Percentiles rank a stretch among this genome's conserved stretches.
phyloP scores from a whole-genome alignment of 2,329 filamentous ascomycete genomes.

The Pseudogymnoascus sp. region DNA sequence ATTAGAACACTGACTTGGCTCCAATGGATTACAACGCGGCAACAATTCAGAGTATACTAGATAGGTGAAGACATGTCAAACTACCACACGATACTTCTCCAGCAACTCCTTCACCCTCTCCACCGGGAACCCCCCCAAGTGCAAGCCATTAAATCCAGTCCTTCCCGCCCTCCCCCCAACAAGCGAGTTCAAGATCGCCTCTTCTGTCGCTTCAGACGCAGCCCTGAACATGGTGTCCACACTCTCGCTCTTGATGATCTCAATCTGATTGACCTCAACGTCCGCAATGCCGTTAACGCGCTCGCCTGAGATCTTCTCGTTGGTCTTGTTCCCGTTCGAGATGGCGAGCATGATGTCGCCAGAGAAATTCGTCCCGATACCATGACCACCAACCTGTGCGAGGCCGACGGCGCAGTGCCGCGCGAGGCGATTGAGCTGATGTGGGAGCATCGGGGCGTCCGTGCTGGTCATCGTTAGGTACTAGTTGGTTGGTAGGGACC shows the following conservation, averaged over 20 bases:
- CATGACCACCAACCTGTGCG: slow-evolving; percentile 52
- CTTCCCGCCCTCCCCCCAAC: slow-evolving; percentile 52
- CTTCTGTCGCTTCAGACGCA: slow-evolving; percentile 54
- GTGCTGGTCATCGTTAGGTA: slow-evolving; percentile 31
- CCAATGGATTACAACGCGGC: not conserved
- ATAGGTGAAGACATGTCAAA: not conserved
- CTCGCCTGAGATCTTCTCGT: slow-evolving; percentile 21
- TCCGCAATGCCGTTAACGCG: slow-evolving; percentile 22
- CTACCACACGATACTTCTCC: slow-evolving; percentile 29
- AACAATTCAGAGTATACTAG: not conserved
- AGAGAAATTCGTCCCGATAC: slow-evolving; percentile 45
- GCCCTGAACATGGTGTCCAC: slow-evolving; percentile 57
- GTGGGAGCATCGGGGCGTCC: slow-evolving; percentile 51
- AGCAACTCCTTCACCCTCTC: slow-evolving; percentile 41
- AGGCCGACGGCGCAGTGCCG: slow-evolving; percentile 56
- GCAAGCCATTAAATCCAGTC: slow-evolving; percentile 44
- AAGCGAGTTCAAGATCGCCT: slow-evolving; percentile 58
- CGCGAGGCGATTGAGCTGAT: slow-evolving; percentile 50
- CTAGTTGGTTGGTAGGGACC: not conserved
- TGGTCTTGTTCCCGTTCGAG: slow-evolving; percentile 46
- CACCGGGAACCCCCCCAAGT: slow-evolving; percentile 43
- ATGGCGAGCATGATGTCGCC: slow-evolving; percentile 63
- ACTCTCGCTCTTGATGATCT: slow-evolving; percentile 48
- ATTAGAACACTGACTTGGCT: not conserved
- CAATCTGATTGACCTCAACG: slow-evolving; percentile 36